These are phyloP conservation scores for Glycine tomentella DNA, from an alignment of 306 rosid species.

Conservation along the genomic window DNA sequence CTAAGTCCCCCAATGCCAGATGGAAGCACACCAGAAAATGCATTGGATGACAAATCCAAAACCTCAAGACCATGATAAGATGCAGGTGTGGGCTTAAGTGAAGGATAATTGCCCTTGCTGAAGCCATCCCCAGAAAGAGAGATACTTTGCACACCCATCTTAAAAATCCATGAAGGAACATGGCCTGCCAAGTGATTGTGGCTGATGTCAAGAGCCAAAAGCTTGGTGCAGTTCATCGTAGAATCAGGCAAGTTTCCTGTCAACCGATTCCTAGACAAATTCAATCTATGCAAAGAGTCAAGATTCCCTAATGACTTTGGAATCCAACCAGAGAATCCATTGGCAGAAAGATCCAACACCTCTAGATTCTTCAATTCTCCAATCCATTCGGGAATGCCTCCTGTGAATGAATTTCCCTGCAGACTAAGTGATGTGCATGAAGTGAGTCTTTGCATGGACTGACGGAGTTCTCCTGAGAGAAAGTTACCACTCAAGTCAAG, in stretches of 20 bases:
- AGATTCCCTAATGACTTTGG: slow-evolving; percentile 87
- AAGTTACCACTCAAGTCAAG: slow-evolving; percentile 80
- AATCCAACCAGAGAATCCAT: slow-evolving; percentile 75
- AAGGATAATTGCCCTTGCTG: slow-evolving; percentile 44
- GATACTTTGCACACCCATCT: slow-evolving; percentile 51
- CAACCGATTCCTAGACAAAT: slow-evolving; percentile 74
- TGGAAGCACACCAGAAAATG: slow-evolving; percentile 75
- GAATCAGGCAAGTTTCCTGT: slow-evolving; percentile 83
- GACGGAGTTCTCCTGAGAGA: slow-evolving; percentile 77
- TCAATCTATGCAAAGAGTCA: slow-evolving; percentile 61
- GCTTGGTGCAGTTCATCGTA: slow-evolving; percentile 61
- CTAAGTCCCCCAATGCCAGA: slow-evolving; percentile 67
- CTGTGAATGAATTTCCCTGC: slow-evolving; percentile 70
- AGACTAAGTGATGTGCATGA: slow-evolving; percentile 75
- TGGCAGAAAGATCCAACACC: slow-evolving; percentile 75
- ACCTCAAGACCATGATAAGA: slow-evolving; percentile 67
- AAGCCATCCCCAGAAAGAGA: slow-evolving; percentile 50
- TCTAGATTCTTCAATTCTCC: slow-evolving; percentile 72
- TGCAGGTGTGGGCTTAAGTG: slow-evolving; percentile 52
- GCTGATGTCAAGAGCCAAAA: slow-evolving; percentile 77
- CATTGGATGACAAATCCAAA: slow-evolving; percentile 87
- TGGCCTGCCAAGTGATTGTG: slow-evolving; percentile 68
- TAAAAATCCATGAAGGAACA: slow-evolving; percentile 85
- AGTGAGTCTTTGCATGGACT: slow-evolving; percentile 76
- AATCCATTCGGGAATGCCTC: slow-evolving; percentile 85